Base-by-base conservation (phyloP, 2,329 filamentous ascomycete genomes). In the Fusarium begoniae region DNA sequence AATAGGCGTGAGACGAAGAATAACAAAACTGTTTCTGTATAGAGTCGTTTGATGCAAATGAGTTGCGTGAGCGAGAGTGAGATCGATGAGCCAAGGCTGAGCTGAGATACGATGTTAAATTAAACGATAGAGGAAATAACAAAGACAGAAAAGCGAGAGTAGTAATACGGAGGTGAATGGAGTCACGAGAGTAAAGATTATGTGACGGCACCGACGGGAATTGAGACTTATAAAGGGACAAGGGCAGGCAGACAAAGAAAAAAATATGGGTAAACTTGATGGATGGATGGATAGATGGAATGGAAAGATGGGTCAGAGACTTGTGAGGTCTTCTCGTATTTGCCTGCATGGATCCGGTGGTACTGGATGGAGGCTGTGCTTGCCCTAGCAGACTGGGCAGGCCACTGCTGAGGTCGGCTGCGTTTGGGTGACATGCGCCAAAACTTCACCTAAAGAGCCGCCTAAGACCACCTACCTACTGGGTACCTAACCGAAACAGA, bases 191-290 rank as follows among this genome's bases (percentile, higher is more conserved):
- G 70, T 30, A 47, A 44, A 53, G 48, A 43, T 61, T 53, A 58
- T 53, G 63, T 38, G 62, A 75, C 58, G 37, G 51, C 50, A 53
- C 48, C 30, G 47, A 66, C 35, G 48, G 22, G 62, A 67, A 53
- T 56, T 62, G 63, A 72, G 55, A 55, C 60, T 71, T 73, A 60
- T 63, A 75, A 73, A 73, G 66, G 43, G 73, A 69, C 69, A 69
- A 73, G 72, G 72, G 53, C 66, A 55, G 53, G 38, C 62, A 60
- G 59, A 63, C 61, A 67, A 70, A 67, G 48, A 35, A 56, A 69
- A 63, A 47, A 68, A 35, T 28, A 45, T 50, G 55, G 60, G 55
- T 43, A 32, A 10, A 13, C 17, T 24, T 35, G 32, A 35, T 35
- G 32, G 32, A 35, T 35, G 32, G 30, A 32, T 32, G 12, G 28